These are phyloP conservation scores for Moricandia arvensis DNA, from an alignment of 345 rosid genomes.

Conservation along the genomic window DNA sequence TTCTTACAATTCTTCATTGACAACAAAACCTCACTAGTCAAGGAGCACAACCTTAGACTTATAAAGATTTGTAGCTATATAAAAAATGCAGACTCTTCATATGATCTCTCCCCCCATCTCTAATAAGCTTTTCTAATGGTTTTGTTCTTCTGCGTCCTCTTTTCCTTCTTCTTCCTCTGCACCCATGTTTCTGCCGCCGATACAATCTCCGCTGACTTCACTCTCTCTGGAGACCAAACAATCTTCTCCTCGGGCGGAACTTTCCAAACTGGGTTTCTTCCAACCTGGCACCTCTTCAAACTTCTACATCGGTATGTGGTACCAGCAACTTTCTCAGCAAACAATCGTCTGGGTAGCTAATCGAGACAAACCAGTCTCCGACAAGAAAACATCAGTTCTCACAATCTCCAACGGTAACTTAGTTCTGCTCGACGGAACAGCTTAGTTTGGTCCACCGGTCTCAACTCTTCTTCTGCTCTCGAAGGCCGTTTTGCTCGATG, in stretches of 20 bases:
- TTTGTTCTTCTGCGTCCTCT: slow-evolving; percentile 8
- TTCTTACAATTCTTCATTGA: too few relatives aligned
- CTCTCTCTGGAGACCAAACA: slow-evolving; percentile 64
- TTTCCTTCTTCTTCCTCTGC: slow-evolving; percentile 14
- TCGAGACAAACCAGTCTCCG: slow-evolving; percentile 55
- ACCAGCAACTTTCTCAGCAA: slow-evolving; percentile 29
- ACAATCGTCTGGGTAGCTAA: slow-evolving; percentile 77
- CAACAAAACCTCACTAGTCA: too few relatives aligned
- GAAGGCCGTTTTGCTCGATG: slow-evolving; percentile 54
- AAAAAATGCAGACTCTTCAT: too few relatives aligned
- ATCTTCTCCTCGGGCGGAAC: slow-evolving; percentile 45
- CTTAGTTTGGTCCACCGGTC: slow-evolving; percentile 67
- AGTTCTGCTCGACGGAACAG: slow-evolving; percentile 53
- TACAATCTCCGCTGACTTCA: slow-evolving; percentile 47
- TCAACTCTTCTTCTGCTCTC: slow-evolving; percentile 39
- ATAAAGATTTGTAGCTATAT: too few relatives aligned
- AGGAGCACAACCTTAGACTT: too few relatives aligned
- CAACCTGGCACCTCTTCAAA: slow-evolving; percentile 50
- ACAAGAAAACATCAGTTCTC: slow-evolving; percentile 44
- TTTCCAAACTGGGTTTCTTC: slow-evolving; percentile 69
- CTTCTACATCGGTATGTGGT: slow-evolving; percentile 73
- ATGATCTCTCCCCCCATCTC: too few relatives aligned
- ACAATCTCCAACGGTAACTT: slow-evolving; percentile 61
- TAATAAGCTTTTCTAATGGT: too few relatives aligned
- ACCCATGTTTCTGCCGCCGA: slow-evolving; percentile 39